These are phyloP conservation scores for Hyaloperonospora arabidopsidis DNA, from an alignment of 352 stramenopile species.

Conservation along the genomic window DNA sequence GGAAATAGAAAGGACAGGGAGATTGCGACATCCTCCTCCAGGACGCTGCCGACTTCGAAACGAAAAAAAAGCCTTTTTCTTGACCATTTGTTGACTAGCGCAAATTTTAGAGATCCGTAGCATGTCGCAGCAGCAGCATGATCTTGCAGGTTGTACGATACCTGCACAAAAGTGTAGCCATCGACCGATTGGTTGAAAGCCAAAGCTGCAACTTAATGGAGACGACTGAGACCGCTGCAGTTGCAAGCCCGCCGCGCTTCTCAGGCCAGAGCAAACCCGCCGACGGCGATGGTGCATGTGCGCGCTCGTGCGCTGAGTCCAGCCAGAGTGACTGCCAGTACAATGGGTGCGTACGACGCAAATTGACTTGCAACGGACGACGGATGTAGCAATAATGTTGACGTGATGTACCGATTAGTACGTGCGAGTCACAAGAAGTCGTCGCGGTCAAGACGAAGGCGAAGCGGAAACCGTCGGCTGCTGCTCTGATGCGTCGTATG, in stretches of 20 bases:
- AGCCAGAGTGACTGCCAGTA: slow-evolving; percentile 7
- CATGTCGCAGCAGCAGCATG: too few relatives aligned
- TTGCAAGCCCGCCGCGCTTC: slow-evolving; percentile 41
- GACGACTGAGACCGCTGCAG: background rate
- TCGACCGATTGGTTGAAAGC: slow-evolving; percentile 13
- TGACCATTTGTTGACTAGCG: too few relatives aligned
- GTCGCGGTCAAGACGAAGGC: slow-evolving; percentile 36
- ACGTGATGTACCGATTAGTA: slow-evolving; percentile 1
- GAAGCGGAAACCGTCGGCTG: slow-evolving; percentile 59
- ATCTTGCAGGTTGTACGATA: too few relatives aligned
- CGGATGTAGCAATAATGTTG: background rate
- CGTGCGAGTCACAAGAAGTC: slow-evolving; percentile 17
- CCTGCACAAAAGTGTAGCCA: slow-evolving; percentile 5
- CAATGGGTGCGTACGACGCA: slow-evolving; percentile 14
- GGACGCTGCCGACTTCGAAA: background rate
- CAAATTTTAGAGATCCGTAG: too few relatives aligned
- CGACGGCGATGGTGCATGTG: background rate
- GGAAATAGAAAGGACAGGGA: slow-evolving; percentile 1
- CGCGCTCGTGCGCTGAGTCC: slow-evolving; percentile 13
- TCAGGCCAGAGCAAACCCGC: slow-evolving; percentile 38
- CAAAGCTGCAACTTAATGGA: slow-evolving; percentile 5
- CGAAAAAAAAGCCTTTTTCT: background rate
- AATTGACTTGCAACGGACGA: background rate
- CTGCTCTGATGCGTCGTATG: slow-evolving; percentile 57
- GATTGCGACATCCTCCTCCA: slow-evolving; percentile 19